Evolutionary conservation across 129 eudicot genomes (phyloP).

Genomic region (Rutidosis leptorrhynchoides): DNA sequence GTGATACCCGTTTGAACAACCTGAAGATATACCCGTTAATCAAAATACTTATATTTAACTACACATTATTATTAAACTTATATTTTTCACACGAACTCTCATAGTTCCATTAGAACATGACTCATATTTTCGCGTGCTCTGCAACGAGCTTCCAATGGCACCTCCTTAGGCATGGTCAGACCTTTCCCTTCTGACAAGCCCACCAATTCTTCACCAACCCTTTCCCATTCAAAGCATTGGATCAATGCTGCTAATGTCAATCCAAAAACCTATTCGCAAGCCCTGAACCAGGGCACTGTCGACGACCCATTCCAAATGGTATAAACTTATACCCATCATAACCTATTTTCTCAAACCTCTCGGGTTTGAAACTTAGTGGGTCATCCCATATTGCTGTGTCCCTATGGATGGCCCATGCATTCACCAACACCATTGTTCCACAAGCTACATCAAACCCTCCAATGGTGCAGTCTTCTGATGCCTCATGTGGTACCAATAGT

Average conservation of each 20-base stretch:
- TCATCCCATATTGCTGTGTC: too few species aligned
- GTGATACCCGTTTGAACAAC: too few species aligned
- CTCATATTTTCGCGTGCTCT: slow-evolving; percentile 23
- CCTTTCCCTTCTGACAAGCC: slow-evolving; percentile 32
- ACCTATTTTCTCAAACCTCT: slow-evolving; percentile 14
- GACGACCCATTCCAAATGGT: slow-evolving; percentile 39
- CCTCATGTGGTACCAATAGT: too few species aligned
- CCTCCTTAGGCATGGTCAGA: slow-evolving; percentile 38
- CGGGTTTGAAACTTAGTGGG: too few species aligned
- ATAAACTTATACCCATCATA: slow-evolving; percentile 24
- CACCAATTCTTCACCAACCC: slow-evolving; percentile 33
- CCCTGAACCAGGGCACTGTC: slow-evolving; percentile 34
- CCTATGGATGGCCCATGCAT: too few species aligned
- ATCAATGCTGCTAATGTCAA: slow-evolving; percentile 33
- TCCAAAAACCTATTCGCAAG: slow-evolving; percentile 25
- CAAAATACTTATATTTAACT: too few species aligned
- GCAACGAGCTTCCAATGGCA: slow-evolving; percentile 46
- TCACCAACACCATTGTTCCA: slow-evolving; percentile 37
- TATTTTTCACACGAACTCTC: too few species aligned
- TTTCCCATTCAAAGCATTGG: slow-evolving; percentile 44
- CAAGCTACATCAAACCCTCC: slow-evolving; percentile 36
- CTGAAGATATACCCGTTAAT: too few species aligned
- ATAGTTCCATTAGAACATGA: slow-evolving; percentile 28
- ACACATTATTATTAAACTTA: too few species aligned
- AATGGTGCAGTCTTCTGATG: slow-evolving; percentile 34